Conservation (phyloP, 2,329 filamentous ascomycete species). For the Calonectria honghensis region DNA sequence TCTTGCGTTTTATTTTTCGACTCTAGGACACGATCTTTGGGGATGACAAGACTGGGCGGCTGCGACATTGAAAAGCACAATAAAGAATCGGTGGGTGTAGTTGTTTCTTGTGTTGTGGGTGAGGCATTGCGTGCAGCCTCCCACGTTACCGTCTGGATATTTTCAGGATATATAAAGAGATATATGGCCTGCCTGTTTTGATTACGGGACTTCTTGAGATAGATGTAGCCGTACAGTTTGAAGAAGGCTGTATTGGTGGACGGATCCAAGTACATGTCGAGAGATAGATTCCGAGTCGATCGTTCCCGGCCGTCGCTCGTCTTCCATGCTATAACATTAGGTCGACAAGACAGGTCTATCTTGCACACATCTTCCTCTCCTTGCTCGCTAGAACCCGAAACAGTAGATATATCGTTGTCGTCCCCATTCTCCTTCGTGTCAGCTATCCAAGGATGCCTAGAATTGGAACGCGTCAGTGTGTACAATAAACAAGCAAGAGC, state of each 20-base stretch:
- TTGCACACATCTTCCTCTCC: background rate
- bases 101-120: background rate
- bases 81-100: background rate
- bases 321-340: background rate
- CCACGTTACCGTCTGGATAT: background rate
- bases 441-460: constrained; percentile 15
- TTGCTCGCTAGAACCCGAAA: constrained; percentile 14
- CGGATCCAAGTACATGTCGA: constrained; percentile 4
- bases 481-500: constrained; percentile 5
- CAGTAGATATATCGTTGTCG: constrained; percentile 9
- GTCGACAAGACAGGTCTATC: constrained; percentile 14
- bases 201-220: background rate
- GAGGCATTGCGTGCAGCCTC: background rate
- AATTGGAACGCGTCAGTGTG: constrained; percentile 16
- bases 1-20: constrained; percentile 15
- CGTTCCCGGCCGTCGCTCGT: background rate
- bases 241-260: constrained; percentile 17
- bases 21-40: constrained; percentile 13
- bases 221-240: constrained; percentile 14
- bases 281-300: background rate
- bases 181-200: constrained; percentile 11
- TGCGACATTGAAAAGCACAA: constrained; percentile 8
- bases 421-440: constrained; percentile 13
- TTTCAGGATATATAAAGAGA: constrained; percentile 17
- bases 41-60: background rate